Conservation (phyloP, 352 stramenopile genomes). For the Phytophthora pisi region DNA sequence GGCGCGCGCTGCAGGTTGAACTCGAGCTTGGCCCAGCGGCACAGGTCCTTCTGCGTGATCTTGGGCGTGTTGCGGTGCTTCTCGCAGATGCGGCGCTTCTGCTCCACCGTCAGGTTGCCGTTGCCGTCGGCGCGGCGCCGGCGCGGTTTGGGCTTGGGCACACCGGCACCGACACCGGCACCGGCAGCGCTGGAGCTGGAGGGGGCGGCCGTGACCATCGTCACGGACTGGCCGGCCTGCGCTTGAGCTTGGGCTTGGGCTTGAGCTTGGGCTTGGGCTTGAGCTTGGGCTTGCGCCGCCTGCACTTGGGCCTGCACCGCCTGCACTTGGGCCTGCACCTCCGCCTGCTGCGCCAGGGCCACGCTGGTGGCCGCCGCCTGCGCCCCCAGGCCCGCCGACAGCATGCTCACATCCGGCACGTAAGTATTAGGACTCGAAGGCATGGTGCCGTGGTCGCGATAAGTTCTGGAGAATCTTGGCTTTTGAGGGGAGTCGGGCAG, state of each 20-base stretch:
- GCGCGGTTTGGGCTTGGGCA: slow-evolving; percentile 30
- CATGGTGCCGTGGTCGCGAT: slow-evolving; percentile 45
- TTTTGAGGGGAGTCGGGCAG: slow-evolving; percentile 19
- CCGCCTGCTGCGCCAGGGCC: slow-evolving; percentile 33
- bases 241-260: slow-evolving; percentile 12
- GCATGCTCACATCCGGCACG: slow-evolving; percentile 33
- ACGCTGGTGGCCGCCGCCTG: slow-evolving; percentile 27
- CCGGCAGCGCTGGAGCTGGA: background rate
- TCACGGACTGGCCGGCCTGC: too few relatives aligned
- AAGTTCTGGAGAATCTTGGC: slow-evolving; percentile 75
- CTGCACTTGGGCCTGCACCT: slow-evolving; percentile 36
- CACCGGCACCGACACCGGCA: background rate
- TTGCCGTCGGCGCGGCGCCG: slow-evolving; percentile 62
- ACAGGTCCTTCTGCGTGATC: slow-evolving; percentile 90
- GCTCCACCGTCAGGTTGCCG: slow-evolving; percentile 86
- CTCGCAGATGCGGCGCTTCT: slow-evolving; percentile 89
- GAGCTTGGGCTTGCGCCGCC: slow-evolving; percentile 7
- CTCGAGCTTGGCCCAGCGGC: slow-evolving; percentile 89
- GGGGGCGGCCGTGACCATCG: background rate
- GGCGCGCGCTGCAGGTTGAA: slow-evolving; percentile 85
- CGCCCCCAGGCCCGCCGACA: slow-evolving; percentile 19
- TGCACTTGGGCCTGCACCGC: slow-evolving; percentile 29
- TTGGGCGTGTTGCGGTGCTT: slow-evolving; percentile 87
- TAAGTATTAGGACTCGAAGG: slow-evolving; percentile 88
- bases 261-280: slow-evolving; percentile 17